Conservation (phyloP, 2,329 filamentous ascomycete species). For the Purpureocillium lavendulum region DNA sequence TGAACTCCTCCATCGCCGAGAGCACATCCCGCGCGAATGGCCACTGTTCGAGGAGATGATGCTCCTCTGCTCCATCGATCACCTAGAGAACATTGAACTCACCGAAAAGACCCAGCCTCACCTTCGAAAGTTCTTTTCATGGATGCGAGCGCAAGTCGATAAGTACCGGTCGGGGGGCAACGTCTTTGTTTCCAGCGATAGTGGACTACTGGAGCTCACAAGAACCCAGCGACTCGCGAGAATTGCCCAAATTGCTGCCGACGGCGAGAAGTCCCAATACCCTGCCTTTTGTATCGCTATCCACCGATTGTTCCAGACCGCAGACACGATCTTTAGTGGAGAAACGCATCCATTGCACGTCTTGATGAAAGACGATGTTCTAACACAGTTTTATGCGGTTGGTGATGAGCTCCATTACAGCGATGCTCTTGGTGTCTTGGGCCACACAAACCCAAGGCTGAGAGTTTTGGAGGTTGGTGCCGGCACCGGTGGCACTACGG, state of each 20-base stretch:
- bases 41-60: conserved; percentile 19
- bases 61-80: conserved; percentile 9
- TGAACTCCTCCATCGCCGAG: conserved; percentile 12
- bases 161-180: conserved; percentile 2
- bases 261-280: background rate
- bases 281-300: conserved; percentile 1
- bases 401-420: conserved; percentile 1
- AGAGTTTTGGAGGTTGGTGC: conserved; percentile 32
- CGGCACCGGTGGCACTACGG: conserved; percentile 26
- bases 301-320: conserved; percentile 2
- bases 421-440: conserved; percentile 2
- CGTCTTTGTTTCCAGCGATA: conserved; percentile 1
- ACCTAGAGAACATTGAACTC: conserved; percentile 2
- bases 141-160: conserved; percentile 4
- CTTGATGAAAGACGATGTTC: conserved; percentile 5
- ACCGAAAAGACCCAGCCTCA: conserved; percentile 1
- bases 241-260: conserved; percentile 1
- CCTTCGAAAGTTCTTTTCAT: conserved; percentile 8
- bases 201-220: background rate
- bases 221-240: conserved; percentile 2
- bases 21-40: conserved; percentile 5
- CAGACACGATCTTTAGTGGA: conserved; percentile 5
- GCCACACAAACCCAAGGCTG: conserved; percentile 14
- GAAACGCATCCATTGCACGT: conserved; percentile 4
- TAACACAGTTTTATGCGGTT: conserved; percentile 3